These are phyloP conservation scores for Mycena sp. DNA, from an alignment of 1,284 basidiomycete genomes.

Conservation along the genomic window DNA sequence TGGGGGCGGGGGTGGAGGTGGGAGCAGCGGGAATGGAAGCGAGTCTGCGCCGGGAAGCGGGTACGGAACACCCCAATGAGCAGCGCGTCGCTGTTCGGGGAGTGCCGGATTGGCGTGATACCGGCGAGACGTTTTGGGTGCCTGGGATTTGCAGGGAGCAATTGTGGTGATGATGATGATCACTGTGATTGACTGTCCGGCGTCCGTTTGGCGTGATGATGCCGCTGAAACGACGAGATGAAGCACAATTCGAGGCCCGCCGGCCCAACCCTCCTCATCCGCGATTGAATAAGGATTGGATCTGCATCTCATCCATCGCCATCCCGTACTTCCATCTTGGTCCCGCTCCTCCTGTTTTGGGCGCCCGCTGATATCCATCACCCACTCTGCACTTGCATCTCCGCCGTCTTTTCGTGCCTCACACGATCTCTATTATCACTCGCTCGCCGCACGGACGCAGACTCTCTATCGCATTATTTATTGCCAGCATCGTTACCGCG, in stretches of 20 bases:
- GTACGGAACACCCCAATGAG: slow-evolving; percentile 38
- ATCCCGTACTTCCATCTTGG: neutral
- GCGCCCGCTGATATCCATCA: slow-evolving; percentile 12
- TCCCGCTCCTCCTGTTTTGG: slow-evolving; percentile 2
- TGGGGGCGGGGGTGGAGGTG: slow-evolving; percentile 3
- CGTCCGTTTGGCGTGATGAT: slow-evolving; percentile 9
- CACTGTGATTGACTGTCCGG: neutral
- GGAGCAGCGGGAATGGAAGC: neutral
- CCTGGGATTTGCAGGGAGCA: slow-evolving; percentile 14
- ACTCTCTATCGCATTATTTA: slow-evolving; percentile 29
- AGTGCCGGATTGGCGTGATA: neutral
- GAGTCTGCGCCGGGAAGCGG: slow-evolving; percentile 36
- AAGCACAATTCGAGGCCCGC: slow-evolving; percentile 14
- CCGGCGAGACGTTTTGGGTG: slow-evolving; percentile 3
- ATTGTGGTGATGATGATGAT: slow-evolving; percentile 17
- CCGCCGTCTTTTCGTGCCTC: slow-evolving; percentile 1
- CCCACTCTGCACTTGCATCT: neutral
- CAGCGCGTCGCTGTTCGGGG: neutral
- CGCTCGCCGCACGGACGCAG: neutral
- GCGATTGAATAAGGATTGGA: slow-evolving; percentile 6
- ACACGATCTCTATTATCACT: neutral
- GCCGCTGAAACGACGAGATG: slow-evolving; percentile 28
- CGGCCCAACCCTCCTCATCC: too few species aligned
- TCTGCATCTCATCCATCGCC: neutral
- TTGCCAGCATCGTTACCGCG: slow-evolving; percentile 25